Evolutionary conservation across 139 green algal species (phyloP).

Genomic region (Picochlorum sp.): DNA sequence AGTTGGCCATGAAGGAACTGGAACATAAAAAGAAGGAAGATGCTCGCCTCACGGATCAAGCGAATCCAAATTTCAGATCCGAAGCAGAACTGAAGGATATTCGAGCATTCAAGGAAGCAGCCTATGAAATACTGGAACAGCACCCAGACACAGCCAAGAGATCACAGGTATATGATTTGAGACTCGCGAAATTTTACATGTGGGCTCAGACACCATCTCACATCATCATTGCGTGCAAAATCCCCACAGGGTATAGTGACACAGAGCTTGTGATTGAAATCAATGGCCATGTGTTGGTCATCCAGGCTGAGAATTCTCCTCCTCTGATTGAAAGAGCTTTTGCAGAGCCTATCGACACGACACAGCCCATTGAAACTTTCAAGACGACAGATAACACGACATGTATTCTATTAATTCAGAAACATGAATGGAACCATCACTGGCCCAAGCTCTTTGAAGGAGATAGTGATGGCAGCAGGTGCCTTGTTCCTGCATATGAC

Average conservation of each 20-base stretch:
- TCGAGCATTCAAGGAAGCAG: conserved; percentile 46
- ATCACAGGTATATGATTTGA: conserved; percentile 28
- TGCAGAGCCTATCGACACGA: conserved; percentile 21
- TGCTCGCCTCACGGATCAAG: conserved; percentile 23
- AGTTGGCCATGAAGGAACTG: conserved; percentile 58
- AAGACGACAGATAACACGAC: conserved; percentile 44
- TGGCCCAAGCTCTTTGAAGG: conserved; percentile 54
- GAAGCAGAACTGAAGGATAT: conserved; percentile 44
- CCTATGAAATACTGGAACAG: conserved; percentile 17
- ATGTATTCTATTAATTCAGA: conserved; percentile 35
- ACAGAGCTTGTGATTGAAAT: conserved; percentile 40
- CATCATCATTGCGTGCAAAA: conserved; percentile 49
- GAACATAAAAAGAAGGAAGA: conserved; percentile 72
- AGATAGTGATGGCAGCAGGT: conserved; percentile 43
- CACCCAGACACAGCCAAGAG: conserved; percentile 4
- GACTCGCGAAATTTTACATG: conserved; percentile 63
- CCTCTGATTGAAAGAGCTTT: conserved; percentile 47
- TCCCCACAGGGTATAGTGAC: conserved; percentile 57
- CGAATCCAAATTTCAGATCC: conserved; percentile 42
- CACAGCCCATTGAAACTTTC: conserved; percentile 32
- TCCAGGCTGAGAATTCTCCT: conserved; percentile 49
- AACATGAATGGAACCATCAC: conserved; percentile 29
- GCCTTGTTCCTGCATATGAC: conserved; percentile 40
- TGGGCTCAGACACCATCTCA: conserved; percentile 57
- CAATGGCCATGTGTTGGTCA: conserved; percentile 13